Percentiles rank a stretch among this genome's conserved stretches.
phyloP scores from a whole-genome alignment of 1,139 yeast genomes.

The Geotrichum europaeum region DNA sequence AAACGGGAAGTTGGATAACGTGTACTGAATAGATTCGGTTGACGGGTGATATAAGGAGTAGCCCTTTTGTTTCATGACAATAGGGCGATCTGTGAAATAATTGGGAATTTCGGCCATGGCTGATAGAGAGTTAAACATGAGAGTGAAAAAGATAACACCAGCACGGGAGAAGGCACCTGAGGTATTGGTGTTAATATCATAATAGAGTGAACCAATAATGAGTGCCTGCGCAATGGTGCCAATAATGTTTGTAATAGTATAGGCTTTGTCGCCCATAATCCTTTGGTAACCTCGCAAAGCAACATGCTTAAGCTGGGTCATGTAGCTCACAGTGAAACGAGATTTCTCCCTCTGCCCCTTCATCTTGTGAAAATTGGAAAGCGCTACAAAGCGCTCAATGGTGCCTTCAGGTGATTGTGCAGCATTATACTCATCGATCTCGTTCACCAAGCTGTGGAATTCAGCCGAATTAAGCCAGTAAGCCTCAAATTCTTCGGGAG shows the following conservation, averaged over 20 bases:
- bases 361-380: slow-evolving; percentile 43
- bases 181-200: slow-evolving; percentile 44
- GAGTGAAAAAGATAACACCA: slow-evolving; percentile 52
- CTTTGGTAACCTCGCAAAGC: slow-evolving; percentile 51
- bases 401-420: slow-evolving; percentile 39
- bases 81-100: slow-evolving; percentile 52
- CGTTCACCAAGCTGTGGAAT: slow-evolving; percentile 38
- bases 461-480: slow-evolving; percentile 52
- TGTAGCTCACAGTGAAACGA: slow-evolving; percentile 43
- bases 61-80: slow-evolving; percentile 55
- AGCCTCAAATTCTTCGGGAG: slow-evolving; percentile 51
- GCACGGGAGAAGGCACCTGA: slow-evolving; percentile 52
- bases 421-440: slow-evolving; percentile 41
- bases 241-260: slow-evolving; percentile 43
- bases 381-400: slow-evolving; percentile 36
- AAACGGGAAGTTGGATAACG: slow-evolving; percentile 53
- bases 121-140: slow-evolving; percentile 51
- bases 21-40: slow-evolving; percentile 58
- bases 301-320: slow-evolving; percentile 42
- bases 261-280: slow-evolving; percentile 50
- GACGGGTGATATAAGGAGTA: slow-evolving; percentile 62
- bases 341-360: slow-evolving; percentile 42
- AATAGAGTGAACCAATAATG: slow-evolving; percentile 52
- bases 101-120: slow-evolving; percentile 54
- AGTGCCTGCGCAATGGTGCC: slow-evolving; percentile 51